These are phyloP conservation scores for Penicillium psychrosexuale DNA, from an alignment of 2,329 filamentous ascomycete genomes.

Conservation along the genomic window DNA sequence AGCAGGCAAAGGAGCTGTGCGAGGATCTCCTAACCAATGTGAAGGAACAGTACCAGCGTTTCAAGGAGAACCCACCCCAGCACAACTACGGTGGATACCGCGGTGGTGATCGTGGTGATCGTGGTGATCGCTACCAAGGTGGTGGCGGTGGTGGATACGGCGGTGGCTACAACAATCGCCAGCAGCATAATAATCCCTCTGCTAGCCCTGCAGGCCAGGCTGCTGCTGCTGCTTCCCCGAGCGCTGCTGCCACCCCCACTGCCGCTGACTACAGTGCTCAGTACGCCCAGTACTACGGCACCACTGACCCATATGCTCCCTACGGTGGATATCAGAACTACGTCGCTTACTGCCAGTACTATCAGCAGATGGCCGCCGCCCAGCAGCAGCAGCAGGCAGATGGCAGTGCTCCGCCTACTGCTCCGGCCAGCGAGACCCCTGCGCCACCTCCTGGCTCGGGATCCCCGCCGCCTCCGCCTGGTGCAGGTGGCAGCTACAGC, in stretches of 20 bases:
- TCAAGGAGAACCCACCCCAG: constrained; percentile 74
- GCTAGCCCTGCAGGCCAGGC: constrained; percentile 46
- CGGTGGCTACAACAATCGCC: constrained; percentile 35
- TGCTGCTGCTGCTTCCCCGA: constrained; percentile 30
- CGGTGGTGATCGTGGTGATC: constrained; percentile 20
- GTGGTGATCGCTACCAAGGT: constrained; percentile 15
- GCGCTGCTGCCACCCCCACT: constrained; percentile 23
- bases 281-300: constrained; percentile 76
- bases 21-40: constrained; percentile 84
- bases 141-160: constrained; percentile 30
- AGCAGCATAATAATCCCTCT: constrained; percentile 35
- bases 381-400: constrained; percentile 47
- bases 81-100: constrained; percentile 58
- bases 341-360: constrained; percentile 62
- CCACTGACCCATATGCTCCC: constrained; percentile 80
- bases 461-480: constrained; percentile 56
- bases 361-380: constrained; percentile 59
- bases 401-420: constrained; percentile 54
- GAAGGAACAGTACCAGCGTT: constrained; percentile 82
- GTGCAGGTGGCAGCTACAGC: constrained; percentile 50
- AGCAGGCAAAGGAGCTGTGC: constrained; percentile 82
- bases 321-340: constrained; percentile 86
- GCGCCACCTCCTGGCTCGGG: constrained; percentile 62
- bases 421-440: constrained; percentile 55
- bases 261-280: constrained; percentile 71